Conservation (phyloP, 495 filamentous ascomycete species). For the Aspergillus asperescens region DNA sequence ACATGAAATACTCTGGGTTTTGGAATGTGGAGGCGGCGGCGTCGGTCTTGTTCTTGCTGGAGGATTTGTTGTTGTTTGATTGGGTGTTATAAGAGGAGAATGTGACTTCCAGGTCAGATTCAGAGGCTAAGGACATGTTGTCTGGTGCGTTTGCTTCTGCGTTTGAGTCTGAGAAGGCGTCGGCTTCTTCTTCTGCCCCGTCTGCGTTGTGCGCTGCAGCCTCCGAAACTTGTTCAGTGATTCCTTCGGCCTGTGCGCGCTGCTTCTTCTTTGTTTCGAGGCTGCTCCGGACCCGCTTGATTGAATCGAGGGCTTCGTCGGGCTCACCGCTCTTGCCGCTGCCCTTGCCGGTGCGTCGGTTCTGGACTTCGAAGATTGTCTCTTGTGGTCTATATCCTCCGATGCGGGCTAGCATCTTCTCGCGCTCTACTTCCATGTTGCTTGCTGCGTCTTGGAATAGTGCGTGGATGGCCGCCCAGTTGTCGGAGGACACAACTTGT, state of each 20-base stretch:
- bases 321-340: slow-evolving; percentile 17
- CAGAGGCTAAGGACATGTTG: slow-evolving; percentile 63
- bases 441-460: slow-evolving; percentile 67
- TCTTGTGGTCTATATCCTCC: slow-evolving; percentile 83
- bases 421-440: slow-evolving; percentile 61
- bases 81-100: slow-evolving; percentile 56
- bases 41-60: slow-evolving; percentile 30
- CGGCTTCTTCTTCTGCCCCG: slow-evolving; percentile 33
- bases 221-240: slow-evolving; percentile 24
- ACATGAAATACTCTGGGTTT: slow-evolving; percentile 92
- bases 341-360: slow-evolving; percentile 54
- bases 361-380: slow-evolving; percentile 89
- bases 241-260: slow-evolving; percentile 27
- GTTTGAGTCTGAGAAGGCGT: slow-evolving; percentile 22
- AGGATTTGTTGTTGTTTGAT: slow-evolving; percentile 14
- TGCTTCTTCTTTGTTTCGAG: slow-evolving; percentile 41
- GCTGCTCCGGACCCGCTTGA: slow-evolving; percentile 60
- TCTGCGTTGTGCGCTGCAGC: slow-evolving; percentile 25
- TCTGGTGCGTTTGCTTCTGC: slow-evolving; percentile 28
- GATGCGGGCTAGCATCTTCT: slow-evolving; percentile 79
- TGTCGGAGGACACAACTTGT: slow-evolving; percentile 60
- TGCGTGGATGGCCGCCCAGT: slow-evolving; percentile 64
- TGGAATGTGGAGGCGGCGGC: slow-evolving; percentile 49
- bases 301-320: slow-evolving; percentile 70
- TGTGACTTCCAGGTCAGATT: slow-evolving; percentile 76